Conservation (phyloP, 2,329 filamentous ascomycete species). For the Cordyceps javanica region DNA sequence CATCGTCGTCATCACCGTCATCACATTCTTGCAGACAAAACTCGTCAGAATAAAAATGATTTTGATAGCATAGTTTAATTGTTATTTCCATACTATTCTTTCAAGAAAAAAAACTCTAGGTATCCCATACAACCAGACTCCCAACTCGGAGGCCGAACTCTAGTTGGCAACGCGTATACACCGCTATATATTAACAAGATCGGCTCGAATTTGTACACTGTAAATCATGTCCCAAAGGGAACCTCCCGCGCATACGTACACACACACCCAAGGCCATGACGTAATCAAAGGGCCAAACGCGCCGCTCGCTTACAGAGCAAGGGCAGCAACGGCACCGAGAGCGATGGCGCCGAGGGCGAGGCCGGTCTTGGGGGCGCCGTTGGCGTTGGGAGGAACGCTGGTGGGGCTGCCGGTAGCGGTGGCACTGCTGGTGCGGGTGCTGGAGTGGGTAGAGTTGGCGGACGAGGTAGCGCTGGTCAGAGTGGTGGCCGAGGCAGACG, state of each 20-base stretch:
- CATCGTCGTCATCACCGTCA: too few species aligned
- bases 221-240: not conserved
- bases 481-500: slow-evolving; percentile 15
- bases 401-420: slow-evolving; percentile 14
- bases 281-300: not conserved
- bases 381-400: slow-evolving; percentile 19
- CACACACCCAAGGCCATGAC: not conserved
- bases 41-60: too few species aligned
- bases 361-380: slow-evolving; percentile 22
- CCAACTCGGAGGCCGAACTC: not conserved
- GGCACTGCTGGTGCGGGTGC: slow-evolving; percentile 15
- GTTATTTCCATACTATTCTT: slow-evolving; percentile 2
- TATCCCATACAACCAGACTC: slow-evolving; percentile 8
- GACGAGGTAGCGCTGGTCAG: slow-evolving; percentile 20
- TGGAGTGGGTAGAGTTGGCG: slow-evolving; percentile 19
- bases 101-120: slow-evolving; percentile 2
- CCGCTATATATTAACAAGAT: slow-evolving; percentile 12
- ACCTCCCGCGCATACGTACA: not conserved
- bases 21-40: too few species aligned
- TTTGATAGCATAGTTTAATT: not conserved
- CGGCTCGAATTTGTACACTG: slow-evolving; percentile 13
- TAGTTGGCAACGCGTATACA: not conserved
- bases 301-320: slow-evolving; percentile 22
- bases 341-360: slow-evolving; percentile 20
- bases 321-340: slow-evolving; percentile 22